Evolutionary conservation across 139 green algal species (phyloP).

Genomic region (Spirogloea muscicola): DNA sequence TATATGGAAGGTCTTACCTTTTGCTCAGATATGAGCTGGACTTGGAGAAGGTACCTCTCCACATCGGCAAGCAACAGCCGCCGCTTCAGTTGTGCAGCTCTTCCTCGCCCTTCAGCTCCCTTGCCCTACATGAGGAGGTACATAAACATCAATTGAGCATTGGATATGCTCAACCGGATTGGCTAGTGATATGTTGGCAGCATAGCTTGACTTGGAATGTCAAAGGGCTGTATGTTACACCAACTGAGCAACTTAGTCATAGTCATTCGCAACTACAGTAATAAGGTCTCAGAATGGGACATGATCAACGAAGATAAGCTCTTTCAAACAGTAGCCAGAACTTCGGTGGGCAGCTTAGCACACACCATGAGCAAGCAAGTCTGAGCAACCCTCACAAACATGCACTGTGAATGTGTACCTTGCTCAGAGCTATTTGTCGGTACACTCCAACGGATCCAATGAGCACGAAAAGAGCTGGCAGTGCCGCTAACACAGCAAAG

Average conservation of each 20-base stretch:
- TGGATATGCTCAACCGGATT: neutral
- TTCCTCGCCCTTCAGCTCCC: constrained; percentile 11
- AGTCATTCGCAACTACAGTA: neutral
- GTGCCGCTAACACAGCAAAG: constrained; percentile 63
- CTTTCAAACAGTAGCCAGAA: too few species aligned
- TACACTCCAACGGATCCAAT: constrained; percentile 34
- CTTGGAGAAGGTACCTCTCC: constrained; percentile 16
- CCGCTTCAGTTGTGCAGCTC: constrained; percentile 14
- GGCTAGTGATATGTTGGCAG: neutral
- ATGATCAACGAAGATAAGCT: neutral
- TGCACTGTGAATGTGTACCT: constrained; percentile 7
- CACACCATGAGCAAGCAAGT: too few species aligned
- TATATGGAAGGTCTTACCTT: neutral
- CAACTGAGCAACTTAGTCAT: neutral
- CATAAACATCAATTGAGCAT: neutral
- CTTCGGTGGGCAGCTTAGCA: too few species aligned
- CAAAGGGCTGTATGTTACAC: neutral
- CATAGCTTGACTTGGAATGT: neutral
- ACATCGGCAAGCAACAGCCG: constrained; percentile 40
- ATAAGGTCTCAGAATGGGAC: neutral
- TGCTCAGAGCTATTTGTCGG: constrained; percentile 8
- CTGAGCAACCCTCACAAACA: too few species aligned
- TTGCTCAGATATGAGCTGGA: neutral
- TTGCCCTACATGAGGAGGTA: neutral
- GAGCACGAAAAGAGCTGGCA: constrained; percentile 65